These are phyloP conservation scores for Agrocybe chaxingu DNA, from an alignment of 768 basidiomycete species.

Conservation along the genomic window DNA sequence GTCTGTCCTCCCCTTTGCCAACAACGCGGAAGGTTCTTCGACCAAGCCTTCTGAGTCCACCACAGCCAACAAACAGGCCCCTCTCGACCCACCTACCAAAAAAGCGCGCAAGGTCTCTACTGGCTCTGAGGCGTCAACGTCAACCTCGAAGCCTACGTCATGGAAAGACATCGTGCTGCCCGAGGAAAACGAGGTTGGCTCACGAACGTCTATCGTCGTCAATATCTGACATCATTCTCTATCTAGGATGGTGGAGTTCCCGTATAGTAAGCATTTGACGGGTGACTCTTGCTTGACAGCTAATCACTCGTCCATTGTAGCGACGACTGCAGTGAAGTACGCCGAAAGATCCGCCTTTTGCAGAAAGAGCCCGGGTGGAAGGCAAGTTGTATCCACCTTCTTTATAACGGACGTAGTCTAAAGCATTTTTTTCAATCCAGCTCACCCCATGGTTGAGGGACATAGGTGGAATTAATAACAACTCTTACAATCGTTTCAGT, in stretches of 20 bases:
- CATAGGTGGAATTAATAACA: slow-evolving; percentile 43
- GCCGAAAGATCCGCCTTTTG: slow-evolving; percentile 40
- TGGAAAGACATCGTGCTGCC: slow-evolving; percentile 40
- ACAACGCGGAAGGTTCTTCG: background rate
- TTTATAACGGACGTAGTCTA: background rate
- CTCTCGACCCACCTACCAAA: slow-evolving; percentile 9
- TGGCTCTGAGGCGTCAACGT: slow-evolving; percentile 13
- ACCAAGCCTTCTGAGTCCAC: slow-evolving; percentile 13
- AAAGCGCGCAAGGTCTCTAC: slow-evolving; percentile 12
- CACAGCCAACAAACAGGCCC: slow-evolving; percentile 25
- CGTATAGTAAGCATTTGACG: slow-evolving; percentile 11
- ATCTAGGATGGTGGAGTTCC: slow-evolving; percentile 7
- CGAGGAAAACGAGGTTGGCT: slow-evolving; percentile 37
- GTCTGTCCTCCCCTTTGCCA: slow-evolving; percentile 9
- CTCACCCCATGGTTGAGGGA: slow-evolving; percentile 43
- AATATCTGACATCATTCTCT: background rate
- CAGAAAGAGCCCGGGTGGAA: slow-evolving; percentile 41
- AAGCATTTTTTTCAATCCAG: slow-evolving; percentile 17
- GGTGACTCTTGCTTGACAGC: background rate
- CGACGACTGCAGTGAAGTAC: slow-evolving; percentile 44
- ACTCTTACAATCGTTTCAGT: slow-evolving; percentile 45
- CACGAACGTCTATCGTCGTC: background rate
- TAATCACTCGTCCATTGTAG: slow-evolving; percentile 15
- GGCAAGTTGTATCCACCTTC: slow-evolving; percentile 19
- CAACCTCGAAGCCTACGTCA: slow-evolving; percentile 22